Evolutionary conservation across 139 green algal species (phyloP).

Genomic region (Auxenochlorella protothecoides): DNA sequence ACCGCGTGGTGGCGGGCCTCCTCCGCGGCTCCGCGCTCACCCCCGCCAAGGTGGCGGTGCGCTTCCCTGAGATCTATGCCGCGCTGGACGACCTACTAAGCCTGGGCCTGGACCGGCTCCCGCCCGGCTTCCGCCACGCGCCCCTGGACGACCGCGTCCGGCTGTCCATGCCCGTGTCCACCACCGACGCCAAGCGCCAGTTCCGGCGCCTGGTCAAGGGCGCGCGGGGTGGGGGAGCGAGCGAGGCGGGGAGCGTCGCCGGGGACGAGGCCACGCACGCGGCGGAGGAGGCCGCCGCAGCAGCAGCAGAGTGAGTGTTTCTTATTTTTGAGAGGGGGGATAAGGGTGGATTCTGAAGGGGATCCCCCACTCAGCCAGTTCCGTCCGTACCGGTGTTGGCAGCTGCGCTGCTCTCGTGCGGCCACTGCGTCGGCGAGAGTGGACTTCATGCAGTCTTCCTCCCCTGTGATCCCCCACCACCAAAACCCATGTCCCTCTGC

Average conservation of each 20-base stretch:
- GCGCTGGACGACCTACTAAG: constrained; percentile 17
- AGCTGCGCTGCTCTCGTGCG: too few species aligned
- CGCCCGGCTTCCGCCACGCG: constrained; percentile 21
- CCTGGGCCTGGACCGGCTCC: constrained; percentile 14
- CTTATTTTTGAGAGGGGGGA: too few species aligned
- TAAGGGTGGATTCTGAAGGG: too few species aligned
- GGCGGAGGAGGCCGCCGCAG: background rate
- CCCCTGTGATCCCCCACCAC: too few species aligned
- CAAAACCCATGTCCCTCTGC: too few species aligned
- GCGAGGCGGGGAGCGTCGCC: background rate
- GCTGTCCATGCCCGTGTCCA: constrained; percentile 10
- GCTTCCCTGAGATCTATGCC: constrained; percentile 26
- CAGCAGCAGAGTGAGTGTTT: too few species aligned
- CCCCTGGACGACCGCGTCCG: constrained; percentile 17
- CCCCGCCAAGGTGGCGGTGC: constrained; percentile 26
- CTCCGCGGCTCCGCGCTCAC: constrained; percentile 31
- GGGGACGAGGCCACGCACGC: constrained; percentile 4
- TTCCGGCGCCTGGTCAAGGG: constrained; percentile 13
- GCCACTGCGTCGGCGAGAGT: too few species aligned
- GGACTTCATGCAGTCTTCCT: too few species aligned
- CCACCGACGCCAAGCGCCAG: constrained; percentile 13
- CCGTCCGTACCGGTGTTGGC: too few species aligned
- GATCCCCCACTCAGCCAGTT: too few species aligned
- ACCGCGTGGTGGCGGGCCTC: constrained; percentile 20
- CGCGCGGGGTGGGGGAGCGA: background rate